Evolutionary conservation across 2,329 filamentous ascomycete genomes (phyloP), one percentile per base, ranked within the genome.

Genomic region (Colletotrichum caudatum): DNA sequence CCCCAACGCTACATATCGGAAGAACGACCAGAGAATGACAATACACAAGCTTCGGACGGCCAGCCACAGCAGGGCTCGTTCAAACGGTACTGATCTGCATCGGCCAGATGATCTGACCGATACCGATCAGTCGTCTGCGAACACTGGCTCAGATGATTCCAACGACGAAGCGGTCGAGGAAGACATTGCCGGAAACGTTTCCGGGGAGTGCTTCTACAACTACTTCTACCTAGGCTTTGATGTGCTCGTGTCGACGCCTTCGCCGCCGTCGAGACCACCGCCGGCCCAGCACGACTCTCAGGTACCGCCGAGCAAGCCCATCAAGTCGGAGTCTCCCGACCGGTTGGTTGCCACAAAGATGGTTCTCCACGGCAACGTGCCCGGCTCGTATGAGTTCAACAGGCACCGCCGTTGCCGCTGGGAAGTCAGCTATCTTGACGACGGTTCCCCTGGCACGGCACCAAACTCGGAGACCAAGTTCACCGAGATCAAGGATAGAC

Each of bases 211-310:
- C 74, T 99, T 98, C 80, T 98, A 96, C 82, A 98, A 98, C 80
- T 99, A 99, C 80, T 99, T 98, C 79, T 92, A 95, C 75, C 91
- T 97, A 73, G 96, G 96, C 1, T 97, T 99, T 78, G 96, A 99
- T 80, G 89, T 98, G 12, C 87, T 98, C 6, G 89, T 99, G n/a
- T 97, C 95, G 0, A 90, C 91, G 39, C 92, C 93, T 0, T 90
- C 89, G 0, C 79, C 86, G 6, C 85, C 92, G 5, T 93, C 92
- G 0, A 88, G 88, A 29, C 84, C 85, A 8, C 91, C 92, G 0
- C 92, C 91, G 16, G 83, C 85, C 4, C 35, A 59, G 8, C 41
- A 59, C 41, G 50, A 65, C 35, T 58, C 46, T 33, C 44, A 51
- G 63, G 78, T 65, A 66, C 75, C 44, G 51, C 76, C 81, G 70